phyloP scores from a whole-genome alignment of 495 filamentous ascomycete species.

The Entonaema liquescens region DNA sequence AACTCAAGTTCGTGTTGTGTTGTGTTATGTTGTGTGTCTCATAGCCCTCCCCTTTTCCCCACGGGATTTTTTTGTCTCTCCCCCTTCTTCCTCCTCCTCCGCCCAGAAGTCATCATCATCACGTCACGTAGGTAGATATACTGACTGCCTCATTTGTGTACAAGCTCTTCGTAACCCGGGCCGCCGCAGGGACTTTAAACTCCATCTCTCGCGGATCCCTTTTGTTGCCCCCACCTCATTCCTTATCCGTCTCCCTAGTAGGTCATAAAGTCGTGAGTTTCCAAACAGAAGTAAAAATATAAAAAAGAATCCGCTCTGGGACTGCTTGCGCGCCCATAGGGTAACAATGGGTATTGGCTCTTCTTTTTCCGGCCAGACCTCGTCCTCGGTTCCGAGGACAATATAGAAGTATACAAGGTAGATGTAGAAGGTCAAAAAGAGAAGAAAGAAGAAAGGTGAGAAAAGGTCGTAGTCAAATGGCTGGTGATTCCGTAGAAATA shows the following conservation, averaged over 20 bases:
- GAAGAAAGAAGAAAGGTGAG: conserved; percentile 8
- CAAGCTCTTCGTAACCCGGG: conserved; percentile 20
- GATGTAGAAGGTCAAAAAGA: conserved; percentile 10
- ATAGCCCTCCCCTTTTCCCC: background rate
- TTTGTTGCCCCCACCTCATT: conserved; percentile 18
- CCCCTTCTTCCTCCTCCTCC: conserved; percentile 9
- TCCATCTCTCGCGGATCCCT: conserved; percentile 1
- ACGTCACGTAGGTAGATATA: background rate
- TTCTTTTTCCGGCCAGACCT: conserved; percentile 24
- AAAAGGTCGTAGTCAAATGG: background rate
- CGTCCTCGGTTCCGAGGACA: conserved; percentile 1
- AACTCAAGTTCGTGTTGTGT: conserved; percentile 9
- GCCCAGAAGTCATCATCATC: conserved; percentile 26
- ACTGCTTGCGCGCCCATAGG: conserved; percentile 29
- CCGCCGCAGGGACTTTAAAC: conserved; percentile 8
- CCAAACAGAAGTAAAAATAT: background rate
- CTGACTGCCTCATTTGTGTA: conserved; percentile 36
- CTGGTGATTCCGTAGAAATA: conserved; percentile 11
- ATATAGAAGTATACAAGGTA: conserved; percentile 32
- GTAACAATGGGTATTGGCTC: conserved; percentile 26
- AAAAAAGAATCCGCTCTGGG: conserved; percentile 2
- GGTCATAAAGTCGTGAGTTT: conserved; percentile 37
- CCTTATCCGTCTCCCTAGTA: conserved; percentile 23
- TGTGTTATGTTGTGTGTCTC: conserved; percentile 7
- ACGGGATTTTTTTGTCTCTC: conserved; percentile 13